Evolutionary conservation across 2,329 filamentous ascomycete genomes (phyloP), one percentile per base, ranked within the genome.

Genomic region (Fusarium stilboides): DNA sequence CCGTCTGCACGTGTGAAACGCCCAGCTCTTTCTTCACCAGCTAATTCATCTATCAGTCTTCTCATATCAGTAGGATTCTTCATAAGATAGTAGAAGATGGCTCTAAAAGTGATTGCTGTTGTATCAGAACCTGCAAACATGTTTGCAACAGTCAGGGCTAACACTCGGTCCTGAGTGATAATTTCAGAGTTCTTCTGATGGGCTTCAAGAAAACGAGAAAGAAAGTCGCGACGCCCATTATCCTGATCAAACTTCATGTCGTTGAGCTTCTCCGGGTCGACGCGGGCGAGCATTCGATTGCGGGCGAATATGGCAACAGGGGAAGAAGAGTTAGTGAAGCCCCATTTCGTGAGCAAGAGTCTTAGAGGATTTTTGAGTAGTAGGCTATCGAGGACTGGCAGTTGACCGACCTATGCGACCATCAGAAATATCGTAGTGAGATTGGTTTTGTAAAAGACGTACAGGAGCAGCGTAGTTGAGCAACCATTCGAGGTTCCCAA

Each of bases 41-140:
- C 89, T 2, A 94, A 77, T 77, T 94, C 91, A 2, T 77, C 70
- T 70, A 86, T 84, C 50, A 93, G 78, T 19, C 83, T 84, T 2
- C 49, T 73, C 70, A 91, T 85, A 1, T 59, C 61, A 0, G 10
- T 5, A 0, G 45, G 59, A 7, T 65, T 45, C 22, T 51, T 68
- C 31, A 70, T 45, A 0, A 70, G 52, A 13, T 65, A 57, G 37
- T 70, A 68, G 12, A 70, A 68, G 4, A 71, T 57, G 1, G 67
- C 51, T 10, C 67, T 50, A 3, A 71, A 34, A 4, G 68, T 57
- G 8, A 71, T 70, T 1, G 63, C 68, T 0, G 68, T 70, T 1
- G 68, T 71, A 6, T 71, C 68, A 5, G 67, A 70, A 3, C 68
- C 68, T 0, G 68, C 68, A 53, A 68, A 70, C 53, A 71, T 70